These are phyloP conservation scores for Penicillium hordei DNA, from an alignment of 2,329 filamentous ascomycete genomes.

Conservation along the genomic window DNA sequence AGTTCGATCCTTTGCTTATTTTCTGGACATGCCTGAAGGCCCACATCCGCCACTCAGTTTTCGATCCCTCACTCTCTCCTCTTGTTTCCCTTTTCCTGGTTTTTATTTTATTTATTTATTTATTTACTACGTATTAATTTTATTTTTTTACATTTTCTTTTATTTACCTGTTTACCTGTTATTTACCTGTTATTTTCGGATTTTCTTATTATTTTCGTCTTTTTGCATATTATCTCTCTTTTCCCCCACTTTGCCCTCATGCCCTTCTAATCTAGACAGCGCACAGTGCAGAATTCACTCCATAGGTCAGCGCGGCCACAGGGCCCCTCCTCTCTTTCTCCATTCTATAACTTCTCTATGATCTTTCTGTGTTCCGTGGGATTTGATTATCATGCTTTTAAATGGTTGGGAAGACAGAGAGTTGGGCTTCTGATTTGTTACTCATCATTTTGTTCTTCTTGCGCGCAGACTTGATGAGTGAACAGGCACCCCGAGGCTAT, in stretches of 20 bases:
- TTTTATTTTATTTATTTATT: neutral
- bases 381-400: constrained; percentile 12
- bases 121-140: neutral
- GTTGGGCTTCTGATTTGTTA: constrained; percentile 2
- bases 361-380: neutral
- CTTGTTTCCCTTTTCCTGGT: neutral
- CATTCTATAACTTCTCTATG: constrained; percentile 7
- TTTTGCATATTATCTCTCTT: neutral
- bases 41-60: constrained; percentile 7
- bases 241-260: neutral
- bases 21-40: constrained; percentile 10
- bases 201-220: constrained; percentile 5
- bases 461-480: constrained; percentile 24
- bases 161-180: constrained; percentile 4
- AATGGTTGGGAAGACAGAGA: constrained; percentile 1
- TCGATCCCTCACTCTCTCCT: constrained; percentile 3
- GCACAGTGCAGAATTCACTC: constrained; percentile 6
- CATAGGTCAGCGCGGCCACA: constrained; percentile 1
- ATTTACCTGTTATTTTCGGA: constrained; percentile 4
- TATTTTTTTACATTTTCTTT: neutral
- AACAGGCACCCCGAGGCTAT: constrained; percentile 28
- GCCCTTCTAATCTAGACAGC: neutral
- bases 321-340: constrained; percentile 4
- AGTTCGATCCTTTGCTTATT: neutral
- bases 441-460: neutral